These are phyloP conservation scores for Podaxis rugospora DNA, from an alignment of 768 basidiomycete genomes.

Conservation along the genomic window DNA sequence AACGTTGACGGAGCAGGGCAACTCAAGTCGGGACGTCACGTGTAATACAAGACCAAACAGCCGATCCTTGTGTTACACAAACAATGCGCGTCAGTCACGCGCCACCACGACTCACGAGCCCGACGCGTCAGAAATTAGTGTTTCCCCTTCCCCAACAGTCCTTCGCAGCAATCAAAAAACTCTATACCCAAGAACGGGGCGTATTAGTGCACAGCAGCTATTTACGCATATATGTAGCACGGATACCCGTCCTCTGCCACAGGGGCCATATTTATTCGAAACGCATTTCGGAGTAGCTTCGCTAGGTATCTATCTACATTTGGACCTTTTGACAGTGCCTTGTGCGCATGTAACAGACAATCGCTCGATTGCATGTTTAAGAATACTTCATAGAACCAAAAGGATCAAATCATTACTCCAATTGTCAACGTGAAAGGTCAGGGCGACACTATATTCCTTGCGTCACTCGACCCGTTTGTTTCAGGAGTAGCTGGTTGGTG, in stretches of 20 bases:
- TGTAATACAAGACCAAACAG: background rate
- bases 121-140: background rate
- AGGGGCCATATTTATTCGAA: background rate
- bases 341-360: constrained; percentile 6
- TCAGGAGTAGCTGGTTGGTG: background rate
- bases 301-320: constrained; percentile 3
- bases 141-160: background rate
- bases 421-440: constrained; percentile 3
- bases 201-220: background rate
- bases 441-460: background rate
- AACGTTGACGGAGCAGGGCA: constrained; percentile 10
- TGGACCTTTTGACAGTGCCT: constrained; percentile 1
- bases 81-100: constrained; percentile 5
- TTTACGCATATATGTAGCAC: background rate
- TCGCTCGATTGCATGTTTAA: constrained; percentile 1
- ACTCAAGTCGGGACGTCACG: constrained; percentile 4
- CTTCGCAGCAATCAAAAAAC: background rate
- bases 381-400: background rate
- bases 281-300: constrained; percentile 1
- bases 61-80: background rate
- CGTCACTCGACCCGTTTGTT: constrained; percentile 1
- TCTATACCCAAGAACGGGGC: background rate
- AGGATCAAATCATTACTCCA: constrained; percentile 4
- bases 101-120: background rate
- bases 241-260: background rate